These are phyloP conservation scores for Agrocybe pediades DNA, from an alignment of 768 basidiomycete genomes.

Conservation along the genomic window DNA sequence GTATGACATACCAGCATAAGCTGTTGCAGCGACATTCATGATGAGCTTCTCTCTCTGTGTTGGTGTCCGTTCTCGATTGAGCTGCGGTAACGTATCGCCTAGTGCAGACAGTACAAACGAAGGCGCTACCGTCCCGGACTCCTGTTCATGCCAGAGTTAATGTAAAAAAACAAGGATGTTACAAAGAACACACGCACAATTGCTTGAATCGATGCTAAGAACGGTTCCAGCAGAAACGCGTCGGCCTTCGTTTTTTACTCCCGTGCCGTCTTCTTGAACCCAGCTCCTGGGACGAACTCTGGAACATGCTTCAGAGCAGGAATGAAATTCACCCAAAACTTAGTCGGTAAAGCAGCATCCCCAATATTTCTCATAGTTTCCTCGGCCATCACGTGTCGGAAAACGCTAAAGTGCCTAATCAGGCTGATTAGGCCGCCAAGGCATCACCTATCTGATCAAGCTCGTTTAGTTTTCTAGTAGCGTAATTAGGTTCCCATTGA, in stretches of 20 bases:
- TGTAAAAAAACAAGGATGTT: no score
- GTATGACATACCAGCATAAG: slow-evolving; percentile 6
- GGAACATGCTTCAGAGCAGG: slow-evolving; percentile 42
- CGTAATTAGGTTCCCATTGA: no score
- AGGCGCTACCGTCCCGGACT: not conserved
- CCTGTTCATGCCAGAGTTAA: no score
- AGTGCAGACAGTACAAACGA: not conserved
- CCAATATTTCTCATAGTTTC: slow-evolving; percentile 22
- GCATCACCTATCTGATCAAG: slow-evolving; percentile 27
- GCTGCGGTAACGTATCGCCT: not conserved
- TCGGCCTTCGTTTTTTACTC: slow-evolving; percentile 32
- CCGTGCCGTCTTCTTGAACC: slow-evolving; percentile 42
- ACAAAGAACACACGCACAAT: slow-evolving; percentile 29
- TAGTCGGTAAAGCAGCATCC: slow-evolving; percentile 25
- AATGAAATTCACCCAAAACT: slow-evolving; percentile 31
- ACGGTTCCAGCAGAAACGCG: slow-evolving; percentile 38
- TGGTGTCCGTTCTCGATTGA: not conserved
- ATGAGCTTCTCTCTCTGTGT: slow-evolving; percentile 2
- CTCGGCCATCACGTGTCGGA: slow-evolving; percentile 24
- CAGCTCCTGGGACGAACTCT: slow-evolving; percentile 47
- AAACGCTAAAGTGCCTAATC: slow-evolving; percentile 31
- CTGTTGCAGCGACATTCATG: slow-evolving; percentile 2
- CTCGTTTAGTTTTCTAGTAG: no score
- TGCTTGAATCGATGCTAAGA: slow-evolving; percentile 27
- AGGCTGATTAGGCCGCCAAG: slow-evolving; percentile 30